phyloP scores from a whole-genome alignment of 106 monocot species.

The Amphibolis antarctica region DNA sequence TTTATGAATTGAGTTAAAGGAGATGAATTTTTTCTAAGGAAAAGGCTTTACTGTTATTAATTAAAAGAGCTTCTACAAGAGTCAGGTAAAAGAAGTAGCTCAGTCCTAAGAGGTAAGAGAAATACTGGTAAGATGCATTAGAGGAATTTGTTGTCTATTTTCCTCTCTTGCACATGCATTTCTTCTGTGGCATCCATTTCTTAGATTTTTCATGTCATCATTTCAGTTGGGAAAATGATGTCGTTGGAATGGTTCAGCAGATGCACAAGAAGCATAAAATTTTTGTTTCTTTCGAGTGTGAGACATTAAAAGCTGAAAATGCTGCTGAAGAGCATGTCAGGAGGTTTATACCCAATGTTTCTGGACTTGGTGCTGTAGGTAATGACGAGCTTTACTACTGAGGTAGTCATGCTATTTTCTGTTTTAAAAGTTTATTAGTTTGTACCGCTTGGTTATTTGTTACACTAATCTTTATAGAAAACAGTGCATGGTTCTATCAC shows the following conservation, averaged over 20 bases:
- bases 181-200: too few relatives aligned
- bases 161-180: too few relatives aligned
- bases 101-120: too few relatives aligned
- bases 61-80: too few relatives aligned
- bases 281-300: constrained; percentile 66
- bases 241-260: constrained; percentile 58
- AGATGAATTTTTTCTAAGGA: too few relatives aligned
- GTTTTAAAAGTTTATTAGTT: not conserved
- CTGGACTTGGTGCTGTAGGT: constrained; percentile 77
- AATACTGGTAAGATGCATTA: too few relatives aligned
- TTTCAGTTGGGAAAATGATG: constrained; percentile 80
- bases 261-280: constrained; percentile 50
- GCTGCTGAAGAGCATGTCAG: constrained; percentile 82
- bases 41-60: too few relatives aligned
- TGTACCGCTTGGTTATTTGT: too few relatives aligned
- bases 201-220: not conserved
- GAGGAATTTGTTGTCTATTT: too few relatives aligned
- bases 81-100: too few relatives aligned
- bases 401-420: not conserved
- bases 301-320: constrained; percentile 66
- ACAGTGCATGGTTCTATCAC: not conserved
- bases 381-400: constrained; percentile 8
- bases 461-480: not conserved
- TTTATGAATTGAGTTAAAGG: too few relatives aligned
- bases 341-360: constrained; percentile 81